phyloP scores from a whole-genome alignment of 257 asterid species.

The Capsicum chinense region DNA sequence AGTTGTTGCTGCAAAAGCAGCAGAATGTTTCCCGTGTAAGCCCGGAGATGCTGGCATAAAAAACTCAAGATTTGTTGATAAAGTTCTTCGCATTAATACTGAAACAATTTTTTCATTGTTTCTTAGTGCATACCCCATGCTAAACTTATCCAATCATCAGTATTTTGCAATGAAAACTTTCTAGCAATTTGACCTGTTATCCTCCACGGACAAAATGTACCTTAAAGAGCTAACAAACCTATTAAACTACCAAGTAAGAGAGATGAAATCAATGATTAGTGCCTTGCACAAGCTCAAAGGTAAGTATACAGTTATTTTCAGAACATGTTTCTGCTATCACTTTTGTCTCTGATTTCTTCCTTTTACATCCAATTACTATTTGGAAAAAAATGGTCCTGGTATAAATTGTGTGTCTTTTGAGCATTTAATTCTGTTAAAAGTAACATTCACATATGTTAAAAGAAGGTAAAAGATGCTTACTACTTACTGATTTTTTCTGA shows the following conservation, averaged over 20 bases:
- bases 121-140: not conserved
- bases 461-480: too few relatives aligned
- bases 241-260: slow-evolving; percentile 70
- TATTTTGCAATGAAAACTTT: slow-evolving; percentile 1
- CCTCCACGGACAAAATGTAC: slow-evolving; percentile 70
- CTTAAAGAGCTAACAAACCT: slow-evolving; percentile 75
- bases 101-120: not conserved
- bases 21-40: slow-evolving; percentile 91
- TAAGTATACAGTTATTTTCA: slow-evolving; percentile 27
- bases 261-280: slow-evolving; percentile 83
- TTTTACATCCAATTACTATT: not conserved
- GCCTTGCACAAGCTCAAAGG: slow-evolving; percentile 74
- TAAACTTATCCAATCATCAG: not conserved
- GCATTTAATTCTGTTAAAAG: too few relatives aligned
- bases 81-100: not conserved
- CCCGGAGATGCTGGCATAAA: slow-evolving; percentile 76
- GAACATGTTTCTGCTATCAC: slow-evolving; percentile 9
- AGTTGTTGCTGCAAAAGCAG: slow-evolving; percentile 88
- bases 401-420: not conserved
- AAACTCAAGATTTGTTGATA: slow-evolving; percentile 62
- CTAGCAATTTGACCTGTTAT: not conserved
- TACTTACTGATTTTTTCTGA: too few relatives aligned
- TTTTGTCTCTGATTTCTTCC: not conserved
- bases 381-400: not conserved
- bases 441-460: too few relatives aligned